Base-by-base conservation (phyloP, 2,329 filamentous ascomycete genomes). In the Talaromyces piceae region DNA sequence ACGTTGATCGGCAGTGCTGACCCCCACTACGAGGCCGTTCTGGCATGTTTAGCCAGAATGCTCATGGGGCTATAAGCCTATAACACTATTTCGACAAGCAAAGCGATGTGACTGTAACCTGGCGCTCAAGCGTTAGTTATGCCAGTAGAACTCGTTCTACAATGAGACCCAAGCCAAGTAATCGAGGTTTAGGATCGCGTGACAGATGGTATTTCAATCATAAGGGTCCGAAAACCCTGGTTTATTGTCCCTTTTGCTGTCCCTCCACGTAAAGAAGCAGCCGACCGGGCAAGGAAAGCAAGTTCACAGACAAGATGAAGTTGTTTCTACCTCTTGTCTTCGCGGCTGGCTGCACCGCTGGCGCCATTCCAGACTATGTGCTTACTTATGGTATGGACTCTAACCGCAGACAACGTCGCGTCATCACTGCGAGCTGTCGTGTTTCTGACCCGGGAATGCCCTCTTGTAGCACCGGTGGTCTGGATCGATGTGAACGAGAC, bases 401-500 rank as follows among this genome's bases (percentile, higher is more conserved):
- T 18, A 9, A 11, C 12, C 33, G n/a, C n/a, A n/a, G n/a, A 37
- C 33, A n/a, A 18, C 33, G 16, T 37, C 16, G n/a, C n/a, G n/a
- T n/a, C 33, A 18, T 37, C 33, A 37, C 33, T 18, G 12, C 20
- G 33, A 20, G 16, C 33, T 3, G 12, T 18, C 20, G 23, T 12
- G 18, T 43, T 30, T 9, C 23, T 23, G n/a, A 43, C 20, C 39
- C n/a, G n/a, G 20, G 20, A 6, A 12, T 5, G n/a, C n/a, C 8
- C 9, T 31, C n/a, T 18, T 41, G 28, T 46, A 79, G 77, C 77
- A 28, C 77, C 77, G 6, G 54, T 79, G 3, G 68, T 78, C 28
- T 79, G 74, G 68, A 68, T 79, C 7, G 70, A 78, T 55, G 70
- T 69, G 23, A 55, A 67, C 54, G 77, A 80, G 54, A 57, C 62